These are phyloP conservation scores for Hortiboletus campestris DNA, from an alignment of 768 basidiomycete species.

Conservation along the genomic window DNA sequence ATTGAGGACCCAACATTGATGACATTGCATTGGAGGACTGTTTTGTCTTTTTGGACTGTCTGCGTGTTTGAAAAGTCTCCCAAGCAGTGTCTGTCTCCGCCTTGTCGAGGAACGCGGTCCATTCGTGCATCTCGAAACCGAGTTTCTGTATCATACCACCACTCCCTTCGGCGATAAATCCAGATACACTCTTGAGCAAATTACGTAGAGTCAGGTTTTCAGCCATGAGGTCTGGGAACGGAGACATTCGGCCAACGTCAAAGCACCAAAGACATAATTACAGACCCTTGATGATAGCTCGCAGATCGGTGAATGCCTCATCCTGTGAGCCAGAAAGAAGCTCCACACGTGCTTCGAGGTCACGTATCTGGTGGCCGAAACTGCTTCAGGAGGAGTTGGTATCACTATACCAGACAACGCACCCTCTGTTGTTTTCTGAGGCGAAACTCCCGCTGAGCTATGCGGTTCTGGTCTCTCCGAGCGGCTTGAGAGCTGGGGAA, in stretches of 20 bases:
- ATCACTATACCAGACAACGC: slow-evolving; percentile 15
- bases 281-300: slow-evolving; percentile 75
- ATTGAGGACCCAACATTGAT: slow-evolving; percentile 30
- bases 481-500: slow-evolving; percentile 77
- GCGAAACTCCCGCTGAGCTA: slow-evolving; percentile 92
- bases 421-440: slow-evolving; percentile 88
- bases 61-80: slow-evolving; percentile 82
- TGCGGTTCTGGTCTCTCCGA: slow-evolving; percentile 84
- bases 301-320: slow-evolving; percentile 80
- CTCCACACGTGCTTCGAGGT: slow-evolving; percentile 94
- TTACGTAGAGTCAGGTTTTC: slow-evolving; percentile 86
- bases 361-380: slow-evolving; percentile 66
- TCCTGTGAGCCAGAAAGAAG: slow-evolving; percentile 90
- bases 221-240: slow-evolving; percentile 68
- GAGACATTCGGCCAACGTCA: slow-evolving; percentile 3
- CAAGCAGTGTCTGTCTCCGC: slow-evolving; percentile 92
- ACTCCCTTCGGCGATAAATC: slow-evolving; percentile 85
- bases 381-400: slow-evolving; percentile 1
- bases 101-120: slow-evolving; percentile 78
- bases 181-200: slow-evolving; percentile 70
- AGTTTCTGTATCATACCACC: slow-evolving; percentile 76
- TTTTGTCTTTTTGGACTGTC: slow-evolving; percentile 35
- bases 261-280: neutral
- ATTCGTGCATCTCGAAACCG: slow-evolving; percentile 75
- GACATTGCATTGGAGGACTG: slow-evolving; percentile 30